Evolutionary conservation across 2,329 filamentous ascomycete genomes (phyloP), one percentile per base, ranked within the genome.

Genomic region (Diplodia scrobiculata): DNA sequence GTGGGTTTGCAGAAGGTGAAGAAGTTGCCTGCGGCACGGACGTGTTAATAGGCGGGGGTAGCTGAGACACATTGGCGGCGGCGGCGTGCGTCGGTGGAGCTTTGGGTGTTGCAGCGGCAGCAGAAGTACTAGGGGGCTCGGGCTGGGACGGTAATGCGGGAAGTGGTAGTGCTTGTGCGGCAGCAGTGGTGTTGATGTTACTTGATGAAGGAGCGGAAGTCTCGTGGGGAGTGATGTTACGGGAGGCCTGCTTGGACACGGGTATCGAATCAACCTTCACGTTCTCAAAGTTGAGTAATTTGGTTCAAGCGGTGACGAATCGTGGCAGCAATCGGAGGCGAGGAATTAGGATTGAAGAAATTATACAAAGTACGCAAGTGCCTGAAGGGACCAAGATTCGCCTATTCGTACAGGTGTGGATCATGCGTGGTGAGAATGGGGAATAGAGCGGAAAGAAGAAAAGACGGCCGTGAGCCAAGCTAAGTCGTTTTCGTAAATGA

Each of bases 321-420:
- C 48, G 59, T 34, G 32, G 52, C 51, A 53, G 48, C 58, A 62
- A 41, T 47, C 27, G 38, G 63, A 58, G n/a, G 41, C 52, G 53
- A 65, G 52, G 51, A 65, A 66, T 58, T 60, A 66, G 54, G 32
- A 66, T 66, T 66, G 60, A 53, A 60, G 53, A 52, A 66, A 59
- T 55, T 66, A 52, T 63, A 66, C 64, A 60, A 32, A 25, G 36
- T 53, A 66, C 64, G 54, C 53, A 52, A 51, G 50, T 48, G 47
- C 38, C 19, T 50, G 53, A 58, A 41, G 63, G 63, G 27, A 51
- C 25, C 32, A 60, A 66, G 21, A 59, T 52, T 51, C 64, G 64
- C 64, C 64, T 50, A 66, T 38, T 66, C 45, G 64, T 58, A 55
- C 52, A 55, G 32, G 45, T 55, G 50, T 64, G 47, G 62, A 50